Evolutionary conservation across 164 flowering plant species (phyloP).

Genomic region (Aristolochia californica): DNA sequence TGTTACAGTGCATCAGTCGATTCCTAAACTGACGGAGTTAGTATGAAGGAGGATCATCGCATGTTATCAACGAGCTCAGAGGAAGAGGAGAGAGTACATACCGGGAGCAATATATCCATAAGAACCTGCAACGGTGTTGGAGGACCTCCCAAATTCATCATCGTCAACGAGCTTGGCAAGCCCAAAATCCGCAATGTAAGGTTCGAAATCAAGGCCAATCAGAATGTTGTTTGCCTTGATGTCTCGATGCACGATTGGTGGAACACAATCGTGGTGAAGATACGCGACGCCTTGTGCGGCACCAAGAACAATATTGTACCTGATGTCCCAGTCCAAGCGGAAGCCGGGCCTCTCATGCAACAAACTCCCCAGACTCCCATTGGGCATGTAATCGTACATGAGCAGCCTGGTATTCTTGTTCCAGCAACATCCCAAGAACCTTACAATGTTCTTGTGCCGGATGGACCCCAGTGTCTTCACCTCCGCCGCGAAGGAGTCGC

Average conservation of each 20-base stretch:
- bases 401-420: conserved; percentile 52
- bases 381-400: conserved; percentile 81
- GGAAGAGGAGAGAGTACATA: conserved; percentile 1
- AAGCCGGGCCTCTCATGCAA: conserved; percentile 46
- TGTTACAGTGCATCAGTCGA: background rate
- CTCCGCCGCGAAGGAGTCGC: conserved; percentile 75
- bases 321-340: conserved; percentile 55
- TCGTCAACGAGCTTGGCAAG: conserved; percentile 76
- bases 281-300: conserved; percentile 79
- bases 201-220: conserved; percentile 69
- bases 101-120: conserved; percentile 90
- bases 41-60: no score
- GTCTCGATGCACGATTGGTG: conserved; percentile 77
- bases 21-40: background rate
- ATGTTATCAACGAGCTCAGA: background rate
- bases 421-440: conserved; percentile 75
- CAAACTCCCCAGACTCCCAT: conserved; percentile 71
- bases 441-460: conserved; percentile 77
- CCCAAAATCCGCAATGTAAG: conserved; percentile 85
- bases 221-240: conserved; percentile 82
- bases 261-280: conserved; percentile 78
- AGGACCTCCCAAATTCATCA: conserved; percentile 46
- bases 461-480: conserved; percentile 65
- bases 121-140: conserved; percentile 74
- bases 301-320: conserved; percentile 56